These are phyloP conservation scores for Paraphoma sp. DNA, from an alignment of 2,329 filamentous ascomycete species.

Conservation along the genomic window DNA sequence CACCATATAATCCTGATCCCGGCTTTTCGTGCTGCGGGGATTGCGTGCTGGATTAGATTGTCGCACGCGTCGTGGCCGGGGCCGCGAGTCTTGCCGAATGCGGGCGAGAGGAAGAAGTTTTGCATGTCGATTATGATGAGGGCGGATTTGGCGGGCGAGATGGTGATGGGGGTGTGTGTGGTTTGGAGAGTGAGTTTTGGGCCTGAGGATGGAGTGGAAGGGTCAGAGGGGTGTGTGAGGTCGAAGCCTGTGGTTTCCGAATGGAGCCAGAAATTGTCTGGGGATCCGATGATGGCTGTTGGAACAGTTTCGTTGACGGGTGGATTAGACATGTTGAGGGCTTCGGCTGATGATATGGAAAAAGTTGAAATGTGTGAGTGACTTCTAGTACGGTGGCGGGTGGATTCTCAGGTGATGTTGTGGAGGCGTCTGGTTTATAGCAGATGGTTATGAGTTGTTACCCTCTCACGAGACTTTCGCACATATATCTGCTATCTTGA, in stretches of 20 bases:
- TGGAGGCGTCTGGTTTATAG: not conserved
- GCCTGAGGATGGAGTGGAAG: conserved; percentile 24
- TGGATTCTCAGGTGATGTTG: not conserved
- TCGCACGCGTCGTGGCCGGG: conserved; percentile 36
- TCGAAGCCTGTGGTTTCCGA: conserved; percentile 53
- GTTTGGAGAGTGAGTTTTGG: conserved; percentile 29
- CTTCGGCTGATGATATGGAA: not conserved
- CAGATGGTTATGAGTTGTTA: not conserved
- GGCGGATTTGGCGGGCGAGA: conserved; percentile 46
- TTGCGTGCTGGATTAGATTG: conserved; percentile 41
- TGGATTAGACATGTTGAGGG: conserved; percentile 8
- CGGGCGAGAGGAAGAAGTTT: conserved; percentile 50
- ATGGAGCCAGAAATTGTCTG: conserved; percentile 55
- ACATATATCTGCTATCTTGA: conserved; percentile 7
- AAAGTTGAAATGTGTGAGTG: too few species aligned
- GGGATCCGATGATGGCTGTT: conserved; percentile 51
- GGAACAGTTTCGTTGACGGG: conserved; percentile 12
- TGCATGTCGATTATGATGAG: conserved; percentile 55
- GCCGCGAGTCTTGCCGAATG: conserved; percentile 27
- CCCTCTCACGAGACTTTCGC: not conserved
- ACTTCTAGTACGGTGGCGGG: not conserved
- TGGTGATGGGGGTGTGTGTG: conserved; percentile 35
- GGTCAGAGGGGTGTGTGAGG: conserved; percentile 51
- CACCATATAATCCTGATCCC: conserved; percentile 49
- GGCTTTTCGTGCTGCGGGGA: conserved; percentile 49